Evolutionary conservation across 2,329 filamentous ascomycete genomes (phyloP), one percentile per base, ranked within the genome.

Genomic region (Triangularia verruculosa): DNA sequence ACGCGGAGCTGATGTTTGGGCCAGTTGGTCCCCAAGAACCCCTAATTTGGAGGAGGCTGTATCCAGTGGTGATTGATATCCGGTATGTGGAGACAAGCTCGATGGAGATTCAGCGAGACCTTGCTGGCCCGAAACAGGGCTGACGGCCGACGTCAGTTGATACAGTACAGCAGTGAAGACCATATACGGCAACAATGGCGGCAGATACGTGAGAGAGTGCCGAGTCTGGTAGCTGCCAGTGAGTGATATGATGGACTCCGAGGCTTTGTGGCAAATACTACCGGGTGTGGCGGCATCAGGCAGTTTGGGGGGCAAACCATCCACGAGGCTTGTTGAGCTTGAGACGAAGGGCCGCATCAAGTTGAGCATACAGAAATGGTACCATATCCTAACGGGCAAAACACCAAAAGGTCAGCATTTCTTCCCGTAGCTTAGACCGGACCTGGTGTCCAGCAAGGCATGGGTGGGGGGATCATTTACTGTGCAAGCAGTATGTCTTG

Each of bases 361-460:
- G n/a, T 57, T 64, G n/a, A 70, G 65, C 15, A 70, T 57, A 57
- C 68, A 70, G 43, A 66, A 70, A 15, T 70, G 65, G 61, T 70
- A 71, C 68, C 70, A 70, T 8, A 69, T 69, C 15, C 70, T 71
- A 9, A 25, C n/a, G 28, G 28, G 11, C 13, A 57, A 57, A 32
- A 34, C 51, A 54, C 20, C 27, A 17, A 12, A 30, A 20, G 24
- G 24, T 64, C 51, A 61, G 63, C 15, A n/a, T 32, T 32, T 60
- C 24, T n/a, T n/a, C 17, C 17, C 9, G 57, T 11, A 27, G 55
- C 15, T 6, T 47, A 47, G 20, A 15, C 13, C 7, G 6, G 20
- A 20, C 3, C 20, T 30, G 15, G 5, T 8, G 25, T n/a, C 3
- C 6, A 28, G 2, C 4, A 52, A 53, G 30, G 22, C 5, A 22